phyloP scores from a whole-genome alignment of 805 yeast genomes.

The Schwanniomyces polymorphus region DNA sequence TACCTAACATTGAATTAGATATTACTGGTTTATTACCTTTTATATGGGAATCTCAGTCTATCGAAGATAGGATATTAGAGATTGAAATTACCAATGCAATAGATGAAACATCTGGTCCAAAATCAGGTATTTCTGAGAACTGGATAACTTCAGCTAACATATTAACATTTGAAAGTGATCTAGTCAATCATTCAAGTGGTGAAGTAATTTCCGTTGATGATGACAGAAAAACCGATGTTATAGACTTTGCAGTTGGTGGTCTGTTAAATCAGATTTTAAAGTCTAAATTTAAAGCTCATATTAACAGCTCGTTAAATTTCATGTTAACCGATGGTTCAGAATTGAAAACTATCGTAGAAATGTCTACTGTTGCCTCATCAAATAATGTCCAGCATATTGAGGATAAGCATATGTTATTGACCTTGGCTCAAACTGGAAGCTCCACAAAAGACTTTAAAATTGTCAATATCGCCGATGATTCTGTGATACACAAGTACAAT shows the following conservation, averaged over 20 bases:
- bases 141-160: slow-evolving; percentile 64
- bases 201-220: slow-evolving; percentile 24
- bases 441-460: slow-evolving; percentile 18
- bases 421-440: slow-evolving; percentile 21
- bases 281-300: slow-evolving; percentile 31
- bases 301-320: slow-evolving; percentile 36
- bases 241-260: slow-evolving; percentile 33
- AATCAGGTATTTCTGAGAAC: slow-evolving; percentile 40
- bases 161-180: slow-evolving; percentile 51
- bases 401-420: slow-evolving; percentile 42
- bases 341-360: slow-evolving; percentile 26
- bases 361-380: slow-evolving; percentile 27
- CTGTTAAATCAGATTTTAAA: slow-evolving; percentile 36
- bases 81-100: slow-evolving; percentile 57
- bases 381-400: slow-evolving; percentile 39
- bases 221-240: slow-evolving; percentile 21
- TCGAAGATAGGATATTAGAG: slow-evolving; percentile 30
- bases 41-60: slow-evolving; percentile 52
- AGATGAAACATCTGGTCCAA: slow-evolving; percentile 27
- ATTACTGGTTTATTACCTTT: slow-evolving; percentile 67
- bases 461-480: slow-evolving; percentile 16
- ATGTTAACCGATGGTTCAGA: slow-evolving; percentile 38
- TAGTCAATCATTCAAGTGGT: slow-evolving; percentile 42
- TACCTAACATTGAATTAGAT: slow-evolving; percentile 69
- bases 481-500: slow-evolving; percentile 11